These are phyloP conservation scores for Citrus inodora DNA, from an alignment of 345 rosid genomes.

Conservation along the genomic window DNA sequence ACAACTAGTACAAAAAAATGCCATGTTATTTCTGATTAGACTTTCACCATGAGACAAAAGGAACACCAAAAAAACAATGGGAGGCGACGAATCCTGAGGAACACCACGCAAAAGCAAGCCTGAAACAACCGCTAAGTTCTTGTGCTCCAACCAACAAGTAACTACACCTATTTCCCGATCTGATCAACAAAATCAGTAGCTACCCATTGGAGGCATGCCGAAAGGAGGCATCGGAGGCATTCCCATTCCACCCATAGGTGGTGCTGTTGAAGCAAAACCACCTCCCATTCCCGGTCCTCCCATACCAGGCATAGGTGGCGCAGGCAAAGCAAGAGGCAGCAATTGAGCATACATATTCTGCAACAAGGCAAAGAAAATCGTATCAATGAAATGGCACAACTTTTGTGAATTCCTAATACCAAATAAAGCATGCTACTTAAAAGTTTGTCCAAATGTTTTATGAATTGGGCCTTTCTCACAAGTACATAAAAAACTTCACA, in stretches of 20 bases:
- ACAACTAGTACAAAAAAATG: conserved; percentile 19
- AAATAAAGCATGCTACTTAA: background rate
- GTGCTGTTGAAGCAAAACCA: conserved; percentile 34
- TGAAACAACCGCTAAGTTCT: conserved; percentile 5
- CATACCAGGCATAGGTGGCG: conserved; percentile 93
- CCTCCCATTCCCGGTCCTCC: conserved; percentile 62
- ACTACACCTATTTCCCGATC: conserved; percentile 13
- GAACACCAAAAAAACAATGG: conserved; percentile 2
- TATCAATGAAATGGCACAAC: background rate
- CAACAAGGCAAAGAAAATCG: conserved; percentile 1
- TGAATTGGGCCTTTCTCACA: background rate
- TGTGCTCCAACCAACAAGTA: conserved; percentile 6
- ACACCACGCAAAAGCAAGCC: conserved; percentile 21
- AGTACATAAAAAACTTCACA: background rate
- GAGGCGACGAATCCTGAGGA: conserved; percentile 15
- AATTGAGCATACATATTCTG: conserved; percentile 96
- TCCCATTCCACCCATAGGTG: conserved; percentile 61
- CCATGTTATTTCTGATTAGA: conserved; percentile 25
- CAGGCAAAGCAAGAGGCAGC: conserved; percentile 83
- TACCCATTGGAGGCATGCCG: conserved; percentile 72
- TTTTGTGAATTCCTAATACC: background rate
- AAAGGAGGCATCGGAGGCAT: conserved; percentile 73
- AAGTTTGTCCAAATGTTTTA: background rate
- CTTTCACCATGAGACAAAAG: conserved; percentile 19
- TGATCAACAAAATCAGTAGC: conserved; percentile 30